Evolutionary conservation across 805 yeast species (phyloP).

Genomic region (Schizosaccharomyces pombe): DNA sequence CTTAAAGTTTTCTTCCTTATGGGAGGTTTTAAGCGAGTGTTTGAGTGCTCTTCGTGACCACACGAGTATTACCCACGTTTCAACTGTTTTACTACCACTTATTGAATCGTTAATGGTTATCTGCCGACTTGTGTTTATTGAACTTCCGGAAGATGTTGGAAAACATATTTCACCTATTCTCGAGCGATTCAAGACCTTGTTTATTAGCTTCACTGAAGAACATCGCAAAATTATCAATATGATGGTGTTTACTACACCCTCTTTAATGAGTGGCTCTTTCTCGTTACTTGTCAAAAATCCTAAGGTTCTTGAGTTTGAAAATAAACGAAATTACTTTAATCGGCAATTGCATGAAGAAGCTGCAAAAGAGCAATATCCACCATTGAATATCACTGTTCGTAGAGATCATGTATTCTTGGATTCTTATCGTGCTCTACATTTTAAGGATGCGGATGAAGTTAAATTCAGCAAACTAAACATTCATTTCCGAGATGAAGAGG

Average conservation of each 20-base stretch:
- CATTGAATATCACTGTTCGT: slow-evolving; percentile 44
- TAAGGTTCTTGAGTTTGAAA: slow-evolving; percentile 77
- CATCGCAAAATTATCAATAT: slow-evolving; percentile 72
- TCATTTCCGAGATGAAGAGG: slow-evolving; percentile 77
- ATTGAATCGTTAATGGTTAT: slow-evolving; percentile 89
- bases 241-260: slow-evolving; percentile 77
- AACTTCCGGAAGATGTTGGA: slow-evolving; percentile 25
- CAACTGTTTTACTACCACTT: slow-evolving; percentile 61
- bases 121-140: slow-evolving; percentile 48
- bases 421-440: slow-evolving; percentile 61
- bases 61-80: slow-evolving; percentile 31
- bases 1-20: slow-evolving; percentile 49
- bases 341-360: slow-evolving; percentile 36
- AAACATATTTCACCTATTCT: slow-evolving; percentile 15
- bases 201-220: slow-evolving; percentile 68
- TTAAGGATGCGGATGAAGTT: slow-evolving; percentile 52
- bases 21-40: slow-evolving; percentile 68
- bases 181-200: slow-evolving; percentile 28
- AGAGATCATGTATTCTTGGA: slow-evolving; percentile 84
- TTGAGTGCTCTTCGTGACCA: slow-evolving; percentile 38
- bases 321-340: slow-evolving; percentile 66
- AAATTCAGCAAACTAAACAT: slow-evolving; percentile 51
- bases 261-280: slow-evolving; percentile 88
- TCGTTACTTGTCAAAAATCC: slow-evolving; percentile 73
- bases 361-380: slow-evolving; percentile 15